Percentiles rank a stretch among this genome's conserved stretches.
Evolutionary conservation across 2,329 filamentous ascomycete genomes (phyloP).

Genomic region (Didymella lethalis): DNA sequence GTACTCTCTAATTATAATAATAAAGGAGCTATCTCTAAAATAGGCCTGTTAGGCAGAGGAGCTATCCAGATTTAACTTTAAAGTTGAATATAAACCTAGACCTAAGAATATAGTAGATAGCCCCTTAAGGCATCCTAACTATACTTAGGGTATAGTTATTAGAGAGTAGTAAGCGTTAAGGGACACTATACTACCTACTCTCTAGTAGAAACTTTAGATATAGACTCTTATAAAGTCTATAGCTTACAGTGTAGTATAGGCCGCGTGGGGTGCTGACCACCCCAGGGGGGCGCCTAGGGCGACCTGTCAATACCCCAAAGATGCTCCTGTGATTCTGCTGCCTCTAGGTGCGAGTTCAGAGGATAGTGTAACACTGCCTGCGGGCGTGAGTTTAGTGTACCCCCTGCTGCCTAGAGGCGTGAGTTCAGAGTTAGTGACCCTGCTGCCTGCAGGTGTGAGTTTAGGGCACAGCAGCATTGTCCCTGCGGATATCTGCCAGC

Average conservation of each 20-base stretch:
- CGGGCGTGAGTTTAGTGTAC: neutral
- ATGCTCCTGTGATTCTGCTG: neutral
- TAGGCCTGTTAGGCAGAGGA: neutral
- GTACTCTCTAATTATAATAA: conserved; percentile 14
- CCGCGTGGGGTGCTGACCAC: too few species aligned
- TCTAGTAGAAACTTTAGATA: conserved; percentile 7
- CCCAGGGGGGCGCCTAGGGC: neutral
- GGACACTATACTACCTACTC: conserved; percentile 7
- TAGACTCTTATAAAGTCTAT: conserved; percentile 5
- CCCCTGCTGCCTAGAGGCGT: too few species aligned
- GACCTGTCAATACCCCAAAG: neutral
- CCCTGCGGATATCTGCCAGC: too few species aligned
- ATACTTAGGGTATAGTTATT: conserved; percentile 3
- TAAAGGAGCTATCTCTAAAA: too few species aligned
- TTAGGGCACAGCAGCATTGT: too few species aligned
- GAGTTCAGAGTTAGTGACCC: too few species aligned
- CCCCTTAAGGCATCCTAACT: neutral
- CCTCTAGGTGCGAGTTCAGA: neutral
- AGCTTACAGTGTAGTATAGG: neutral
- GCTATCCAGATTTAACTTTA: neutral
- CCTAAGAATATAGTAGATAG: neutral
- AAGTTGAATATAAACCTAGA: neutral
- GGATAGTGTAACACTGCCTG: neutral
- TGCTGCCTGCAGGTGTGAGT: too few species aligned
- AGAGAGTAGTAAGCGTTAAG: conserved; percentile 4